These are phyloP conservation scores for Xenoacremonium recifei DNA, from an alignment of 2,329 filamentous ascomycete species.

Conservation along the genomic window DNA sequence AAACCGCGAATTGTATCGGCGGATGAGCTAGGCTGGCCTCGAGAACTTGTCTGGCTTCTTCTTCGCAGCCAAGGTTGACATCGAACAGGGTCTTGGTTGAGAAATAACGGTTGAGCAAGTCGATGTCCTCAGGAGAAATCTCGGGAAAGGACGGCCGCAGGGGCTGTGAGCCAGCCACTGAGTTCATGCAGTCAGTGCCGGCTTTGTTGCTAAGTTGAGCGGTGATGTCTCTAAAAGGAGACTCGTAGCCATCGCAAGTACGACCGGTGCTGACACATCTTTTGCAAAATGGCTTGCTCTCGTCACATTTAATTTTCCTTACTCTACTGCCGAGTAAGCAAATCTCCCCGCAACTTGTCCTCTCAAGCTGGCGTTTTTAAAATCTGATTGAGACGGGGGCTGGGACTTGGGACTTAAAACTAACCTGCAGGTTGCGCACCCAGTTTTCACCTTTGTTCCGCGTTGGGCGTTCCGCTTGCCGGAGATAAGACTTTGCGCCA, in stretches of 20 bases:
- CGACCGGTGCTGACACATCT: conserved; percentile 38
- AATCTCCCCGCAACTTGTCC: too few species aligned
- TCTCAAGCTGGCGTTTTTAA: too few species aligned
- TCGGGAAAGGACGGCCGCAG: conserved; percentile 15
- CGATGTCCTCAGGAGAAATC: conserved; percentile 27
- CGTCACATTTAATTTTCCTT: conserved; percentile 39
- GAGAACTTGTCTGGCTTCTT: conserved; percentile 40
- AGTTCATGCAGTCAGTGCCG: conserved; percentile 4
- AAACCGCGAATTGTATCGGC: conserved; percentile 37
- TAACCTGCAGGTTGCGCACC: conserved; percentile 43
- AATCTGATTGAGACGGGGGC: conserved; percentile 14
- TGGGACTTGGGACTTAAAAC: conserved; percentile 17
- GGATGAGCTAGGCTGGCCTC: conserved; percentile 35
- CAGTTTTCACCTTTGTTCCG: conserved; percentile 38
- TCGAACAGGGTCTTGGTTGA: conserved; percentile 42
- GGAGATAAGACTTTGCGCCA: not conserved
- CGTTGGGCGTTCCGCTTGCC: not conserved
- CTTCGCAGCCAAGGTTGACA: conserved; percentile 34
- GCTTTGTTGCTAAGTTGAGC: conserved; percentile 13
- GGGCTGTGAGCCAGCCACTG: conserved; percentile 13
- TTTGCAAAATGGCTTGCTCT: conserved; percentile 33
- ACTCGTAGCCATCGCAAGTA: conserved; percentile 42
- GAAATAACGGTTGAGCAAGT: conserved; percentile 37
- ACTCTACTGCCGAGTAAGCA: conserved; percentile 26
- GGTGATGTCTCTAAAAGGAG: conserved; percentile 31